A percentile compares a stretch with the other conserved stretches of the same genome.
phyloP scores from a whole-genome alignment of 2,329 filamentous ascomycete species.

The Aspergillus puulaauensis region DNA sequence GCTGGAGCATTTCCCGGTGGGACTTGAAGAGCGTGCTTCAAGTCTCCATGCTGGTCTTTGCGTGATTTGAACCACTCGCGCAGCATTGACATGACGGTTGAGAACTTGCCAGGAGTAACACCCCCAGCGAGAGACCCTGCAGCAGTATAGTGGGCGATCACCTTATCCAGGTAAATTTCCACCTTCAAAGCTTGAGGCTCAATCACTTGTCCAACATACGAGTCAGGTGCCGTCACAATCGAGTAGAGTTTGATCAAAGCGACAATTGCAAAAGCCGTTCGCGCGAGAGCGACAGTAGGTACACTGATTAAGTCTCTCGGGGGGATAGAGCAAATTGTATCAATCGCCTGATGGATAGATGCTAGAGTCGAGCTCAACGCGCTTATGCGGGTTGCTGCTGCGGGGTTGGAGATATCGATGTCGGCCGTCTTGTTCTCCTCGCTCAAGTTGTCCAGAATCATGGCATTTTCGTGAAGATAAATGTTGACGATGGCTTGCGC shows the following conservation, averaged over 20 bases:
- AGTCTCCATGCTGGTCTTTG: slow-evolving; percentile 38
- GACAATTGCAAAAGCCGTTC: slow-evolving; percentile 69
- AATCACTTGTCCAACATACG: slow-evolving; percentile 69
- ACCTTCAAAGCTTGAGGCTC: slow-evolving; percentile 65
- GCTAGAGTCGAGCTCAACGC: slow-evolving; percentile 66
- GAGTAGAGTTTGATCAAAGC: slow-evolving; percentile 74
- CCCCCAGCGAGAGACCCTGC: slow-evolving; percentile 64
- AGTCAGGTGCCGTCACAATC: slow-evolving; percentile 62
- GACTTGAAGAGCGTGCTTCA: background rate
- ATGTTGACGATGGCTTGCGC: slow-evolving; percentile 66
- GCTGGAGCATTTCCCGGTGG: background rate
- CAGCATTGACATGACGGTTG: slow-evolving; percentile 69
- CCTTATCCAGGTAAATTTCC: slow-evolving; percentile 66
- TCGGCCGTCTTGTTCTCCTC: slow-evolving; percentile 36
- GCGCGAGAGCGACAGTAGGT: slow-evolving; percentile 70
- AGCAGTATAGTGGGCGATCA: slow-evolving; percentile 66
- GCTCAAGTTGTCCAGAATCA: slow-evolving; percentile 63
- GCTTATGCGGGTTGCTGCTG: slow-evolving; percentile 62
- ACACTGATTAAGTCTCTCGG: slow-evolving; percentile 60
- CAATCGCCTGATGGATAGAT: slow-evolving; percentile 66
- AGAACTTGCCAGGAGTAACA: slow-evolving; percentile 67
- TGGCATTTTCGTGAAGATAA: slow-evolving; percentile 74
- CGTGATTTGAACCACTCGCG: slow-evolving; percentile 64
- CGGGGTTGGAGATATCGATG: slow-evolving; percentile 29
- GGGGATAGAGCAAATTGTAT: slow-evolving; percentile 64